A percentile compares a stretch with the other conserved stretches of the same genome.
Conservation (phyloP, 2,329 filamentous ascomycete species). For the Trichothecium roseum region DNA sequence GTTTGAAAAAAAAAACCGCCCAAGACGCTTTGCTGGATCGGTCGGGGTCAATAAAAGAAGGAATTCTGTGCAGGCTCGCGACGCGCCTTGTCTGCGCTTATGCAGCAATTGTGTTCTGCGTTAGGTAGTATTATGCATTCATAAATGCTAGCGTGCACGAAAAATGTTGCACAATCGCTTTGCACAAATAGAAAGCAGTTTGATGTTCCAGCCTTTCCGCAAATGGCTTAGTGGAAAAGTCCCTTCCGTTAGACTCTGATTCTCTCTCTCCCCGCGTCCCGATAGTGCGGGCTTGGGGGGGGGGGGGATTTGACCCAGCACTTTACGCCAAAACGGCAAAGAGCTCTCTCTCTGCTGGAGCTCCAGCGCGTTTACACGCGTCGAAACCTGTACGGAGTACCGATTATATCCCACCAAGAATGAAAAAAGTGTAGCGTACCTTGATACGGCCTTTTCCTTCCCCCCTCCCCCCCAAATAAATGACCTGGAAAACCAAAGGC, state of each 20-base stretch:
- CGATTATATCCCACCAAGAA: no score
- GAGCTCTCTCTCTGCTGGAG: background rate
- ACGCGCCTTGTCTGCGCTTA: background rate
- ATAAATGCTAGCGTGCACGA: background rate
- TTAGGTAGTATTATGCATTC: background rate
- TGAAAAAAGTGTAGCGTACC: no score
- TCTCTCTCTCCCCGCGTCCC: background rate
- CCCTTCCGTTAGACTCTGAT: no score
- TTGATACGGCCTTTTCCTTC: no score
- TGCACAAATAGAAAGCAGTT: background rate
- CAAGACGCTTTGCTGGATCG: no score
- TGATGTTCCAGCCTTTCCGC: background rate
- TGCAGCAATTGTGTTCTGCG: background rate
- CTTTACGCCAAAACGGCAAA: conserved; percentile 5
- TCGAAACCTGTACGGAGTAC: no score
- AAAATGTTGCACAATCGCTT: background rate
- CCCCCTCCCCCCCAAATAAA: background rate
- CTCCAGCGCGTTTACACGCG: background rate
- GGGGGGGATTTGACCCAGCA: background rate
- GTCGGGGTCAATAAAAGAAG: background rate
- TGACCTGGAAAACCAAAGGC: background rate
- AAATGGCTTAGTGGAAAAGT: background rate
- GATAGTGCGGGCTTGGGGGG: background rate
- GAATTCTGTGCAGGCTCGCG: conserved; percentile 1
- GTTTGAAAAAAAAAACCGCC: background rate